A percentile compares a stretch with the other conserved stretches of the same genome.
phyloP scores from a whole-genome alignment of 2,329 filamentous ascomycete species.

The Tympanopsis confertula region DNA sequence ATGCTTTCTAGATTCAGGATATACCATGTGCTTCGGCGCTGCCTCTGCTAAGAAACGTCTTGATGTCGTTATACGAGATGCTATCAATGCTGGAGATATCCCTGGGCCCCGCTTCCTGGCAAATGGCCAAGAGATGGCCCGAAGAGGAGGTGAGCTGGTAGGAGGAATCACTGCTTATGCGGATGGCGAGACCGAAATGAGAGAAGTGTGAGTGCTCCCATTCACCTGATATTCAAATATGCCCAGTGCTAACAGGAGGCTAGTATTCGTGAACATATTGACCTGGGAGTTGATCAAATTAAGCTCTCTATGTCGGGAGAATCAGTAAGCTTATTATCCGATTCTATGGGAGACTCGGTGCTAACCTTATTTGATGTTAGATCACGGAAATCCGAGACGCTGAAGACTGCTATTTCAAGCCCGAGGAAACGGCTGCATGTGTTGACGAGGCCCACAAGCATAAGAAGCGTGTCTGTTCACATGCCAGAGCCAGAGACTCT shows the following conservation, averaged over 20 bases:
- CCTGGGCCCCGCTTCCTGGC: slow-evolving; percentile 33
- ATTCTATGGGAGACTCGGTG: background rate
- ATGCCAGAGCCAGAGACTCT: slow-evolving; percentile 29
- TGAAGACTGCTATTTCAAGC: slow-evolving; percentile 30
- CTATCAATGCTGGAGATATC: slow-evolving; percentile 33
- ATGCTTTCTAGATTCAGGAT: slow-evolving; percentile 33
- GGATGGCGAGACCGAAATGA: slow-evolving; percentile 26
- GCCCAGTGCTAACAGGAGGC: background rate
- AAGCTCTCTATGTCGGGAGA: slow-evolving; percentile 28
- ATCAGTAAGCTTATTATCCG: background rate
- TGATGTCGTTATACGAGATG: slow-evolving; percentile 32
- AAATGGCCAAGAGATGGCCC: slow-evolving; percentile 34
- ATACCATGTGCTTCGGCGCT: slow-evolving; percentile 36
- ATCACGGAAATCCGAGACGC: slow-evolving; percentile 16
- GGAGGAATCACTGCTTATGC: slow-evolving; percentile 17
- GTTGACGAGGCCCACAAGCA: slow-evolving; percentile 30
- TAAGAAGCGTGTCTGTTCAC: slow-evolving; percentile 26
- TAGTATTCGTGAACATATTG: slow-evolving; percentile 18
- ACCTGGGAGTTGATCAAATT: slow-evolving; percentile 27
- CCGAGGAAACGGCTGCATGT: slow-evolving; percentile 31
- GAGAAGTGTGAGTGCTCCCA: slow-evolving; percentile 11
- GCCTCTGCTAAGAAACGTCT: slow-evolving; percentile 31
- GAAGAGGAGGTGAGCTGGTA: slow-evolving; percentile 28
- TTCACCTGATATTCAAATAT: background rate
- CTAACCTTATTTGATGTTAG: slow-evolving; percentile 4